A percentile compares a stretch with the other conserved stretches of the same genome.
Evolutionary conservation across 129 eudicot species (phyloP).

Genomic region (Flaveria bidentis): DNA sequence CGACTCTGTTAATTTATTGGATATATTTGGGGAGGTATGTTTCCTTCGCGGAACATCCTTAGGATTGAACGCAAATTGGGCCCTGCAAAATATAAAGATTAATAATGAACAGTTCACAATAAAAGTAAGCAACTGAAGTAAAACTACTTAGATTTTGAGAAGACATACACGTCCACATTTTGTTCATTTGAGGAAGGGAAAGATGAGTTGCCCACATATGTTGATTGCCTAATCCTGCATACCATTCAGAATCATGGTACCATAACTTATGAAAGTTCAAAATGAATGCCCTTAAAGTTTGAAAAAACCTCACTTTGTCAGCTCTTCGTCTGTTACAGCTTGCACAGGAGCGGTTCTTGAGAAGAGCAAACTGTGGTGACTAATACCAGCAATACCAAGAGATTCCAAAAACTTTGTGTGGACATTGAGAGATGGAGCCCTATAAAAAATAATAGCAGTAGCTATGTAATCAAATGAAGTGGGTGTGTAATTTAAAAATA

Average conservation of each 20-base stretch:
- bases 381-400: conserved; percentile 90
- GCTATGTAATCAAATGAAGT: neutral
- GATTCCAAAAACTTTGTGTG: conserved; percentile 78
- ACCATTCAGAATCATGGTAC: neutral
- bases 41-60: conserved; percentile 59
- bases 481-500: neutral
- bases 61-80: conserved; percentile 77
- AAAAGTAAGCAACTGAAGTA: neutral
- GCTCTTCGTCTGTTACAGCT: conserved; percentile 48
- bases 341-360: conserved; percentile 81
- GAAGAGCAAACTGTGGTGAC: conserved; percentile 92
- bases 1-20: conserved; percentile 55
- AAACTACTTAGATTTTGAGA: conserved; percentile 8
- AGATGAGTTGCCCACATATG: conserved; percentile 41
- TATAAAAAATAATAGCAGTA: conserved; percentile 25
- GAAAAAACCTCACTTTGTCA: conserved; percentile 48
- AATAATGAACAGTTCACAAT: neutral
- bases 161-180: conserved; percentile 61
- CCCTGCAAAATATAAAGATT: conserved; percentile 36
- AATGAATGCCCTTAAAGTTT: conserved; percentile 1
- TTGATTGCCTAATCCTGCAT: conserved; percentile 53
- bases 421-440: conserved; percentile 63
- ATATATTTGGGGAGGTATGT: conserved; percentile 31
- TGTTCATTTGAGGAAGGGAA: conserved; percentile 51
- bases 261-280: neutral